These are phyloP conservation scores for Plasmodium cynomolgi DNA, from an alignment of 169 alveolate species.

Conservation along the genomic window DNA sequence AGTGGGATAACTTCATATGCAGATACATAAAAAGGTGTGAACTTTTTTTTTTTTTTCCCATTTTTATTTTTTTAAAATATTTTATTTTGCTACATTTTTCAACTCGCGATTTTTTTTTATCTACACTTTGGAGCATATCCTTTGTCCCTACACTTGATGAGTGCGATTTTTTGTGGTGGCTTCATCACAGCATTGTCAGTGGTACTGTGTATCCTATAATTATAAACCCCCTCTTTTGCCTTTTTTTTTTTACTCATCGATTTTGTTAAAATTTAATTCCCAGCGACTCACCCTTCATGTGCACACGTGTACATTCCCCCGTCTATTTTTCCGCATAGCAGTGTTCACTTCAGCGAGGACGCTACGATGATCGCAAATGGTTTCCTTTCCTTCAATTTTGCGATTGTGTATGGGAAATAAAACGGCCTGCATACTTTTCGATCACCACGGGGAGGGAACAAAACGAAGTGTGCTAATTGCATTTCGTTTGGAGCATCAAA, in stretches of 20 bases:
- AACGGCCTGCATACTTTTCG: neutral
- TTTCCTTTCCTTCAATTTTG: neutral
- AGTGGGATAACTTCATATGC: neutral
- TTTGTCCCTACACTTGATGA: neutral
- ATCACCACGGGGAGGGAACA: neutral
- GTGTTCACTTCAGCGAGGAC: neutral
- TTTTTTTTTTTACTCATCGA: neutral
- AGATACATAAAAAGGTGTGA: neutral
- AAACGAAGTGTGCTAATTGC: neutral
- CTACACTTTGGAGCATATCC: neutral
- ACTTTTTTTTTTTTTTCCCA: neutral
- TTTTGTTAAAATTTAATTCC: neutral
- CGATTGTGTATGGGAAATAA: neutral
- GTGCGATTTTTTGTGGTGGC: neutral
- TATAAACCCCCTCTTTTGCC: neutral
- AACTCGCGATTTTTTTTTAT: neutral
- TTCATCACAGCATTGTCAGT: neutral
- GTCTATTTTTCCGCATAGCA: neutral
- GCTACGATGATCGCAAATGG: neutral
- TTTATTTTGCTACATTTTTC: neutral
- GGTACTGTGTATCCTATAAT: neutral
- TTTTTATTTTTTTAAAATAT: neutral
- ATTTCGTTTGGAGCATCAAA: neutral
- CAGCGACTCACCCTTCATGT: neutral
- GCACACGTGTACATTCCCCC: neutral